These are phyloP conservation scores for Solanum infundibuliforme DNA, from an alignment of 257 asterid species.

Conservation along the genomic window DNA sequence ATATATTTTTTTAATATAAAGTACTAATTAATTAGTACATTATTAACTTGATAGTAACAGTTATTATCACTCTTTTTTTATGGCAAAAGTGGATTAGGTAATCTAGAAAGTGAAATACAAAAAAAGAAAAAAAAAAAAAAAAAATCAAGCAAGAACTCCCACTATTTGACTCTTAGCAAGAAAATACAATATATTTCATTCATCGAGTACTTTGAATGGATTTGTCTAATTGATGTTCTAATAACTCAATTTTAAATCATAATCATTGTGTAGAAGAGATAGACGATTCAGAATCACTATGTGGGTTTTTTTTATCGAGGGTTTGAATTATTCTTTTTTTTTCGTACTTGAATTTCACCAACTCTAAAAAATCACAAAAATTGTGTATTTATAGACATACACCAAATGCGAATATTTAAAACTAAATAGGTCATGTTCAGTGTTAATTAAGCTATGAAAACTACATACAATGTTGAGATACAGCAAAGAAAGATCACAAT, in stretches of 20 bases:
- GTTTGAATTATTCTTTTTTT: not conserved
- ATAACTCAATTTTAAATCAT: not conserved
- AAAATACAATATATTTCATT: not conserved
- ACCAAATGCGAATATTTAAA: not conserved
- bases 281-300: not conserved
- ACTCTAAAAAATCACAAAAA: not conserved
- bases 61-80: not conserved
- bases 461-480: not conserved
- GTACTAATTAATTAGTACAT: not conserved
- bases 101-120: not conserved
- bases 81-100: not conserved
- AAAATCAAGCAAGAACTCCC: not conserved
- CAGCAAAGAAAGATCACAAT: not conserved
- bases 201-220: not conserved
- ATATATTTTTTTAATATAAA: not conserved
- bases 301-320: not conserved
- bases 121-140: not conserved
- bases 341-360: accelerated
- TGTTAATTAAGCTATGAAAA: not conserved
- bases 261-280: not conserved
- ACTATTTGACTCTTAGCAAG: not conserved
- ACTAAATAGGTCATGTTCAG: not conserved
- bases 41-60: not conserved
- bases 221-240: not conserved
- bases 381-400: not conserved